These are phyloP conservation scores for Coemansia sp. DNA, from an alignment of 192 early-diverging fungal species.

Conservation along the genomic window DNA sequence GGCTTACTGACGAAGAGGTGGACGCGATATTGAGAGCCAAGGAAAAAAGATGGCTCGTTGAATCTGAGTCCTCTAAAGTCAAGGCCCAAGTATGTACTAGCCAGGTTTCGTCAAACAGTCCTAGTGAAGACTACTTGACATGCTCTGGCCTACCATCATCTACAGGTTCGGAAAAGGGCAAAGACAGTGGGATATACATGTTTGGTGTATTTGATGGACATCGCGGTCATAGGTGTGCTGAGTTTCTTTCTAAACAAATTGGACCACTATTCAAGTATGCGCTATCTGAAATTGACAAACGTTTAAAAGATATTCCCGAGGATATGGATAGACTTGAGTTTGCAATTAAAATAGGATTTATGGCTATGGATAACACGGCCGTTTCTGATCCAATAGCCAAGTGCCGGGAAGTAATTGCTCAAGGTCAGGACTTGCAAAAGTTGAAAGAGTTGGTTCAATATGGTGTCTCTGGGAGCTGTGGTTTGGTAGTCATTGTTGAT, in stretches of 20 bases:
- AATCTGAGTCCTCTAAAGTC: neutral
- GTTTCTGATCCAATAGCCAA: conserved; percentile 27
- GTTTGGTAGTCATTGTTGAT: conserved; percentile 43
- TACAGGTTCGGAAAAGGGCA: neutral
- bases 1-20: conserved; percentile 39
- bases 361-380: conserved; percentile 30
- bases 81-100: neutral
- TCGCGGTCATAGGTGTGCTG: conserved; percentile 36
- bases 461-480: conserved; percentile 38
- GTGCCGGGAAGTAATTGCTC: conserved; percentile 19
- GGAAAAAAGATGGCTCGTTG: conserved; percentile 27
- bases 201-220: conserved; percentile 53
- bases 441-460: neutral
- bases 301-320: too few relatives aligned
- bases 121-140: neutral
- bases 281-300: too few relatives aligned
- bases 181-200: conserved; percentile 9
- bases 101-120: neutral
- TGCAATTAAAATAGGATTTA: conserved; percentile 26
- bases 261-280: neutral
- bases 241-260: conserved; percentile 15
- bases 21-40: conserved; percentile 34
- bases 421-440: neutral
- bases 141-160: neutral
- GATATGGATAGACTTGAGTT: too few relatives aligned